phyloP scores from a whole-genome alignment of 768 basidiomycete species.

The Clitopilus passeckerianus region DNA sequence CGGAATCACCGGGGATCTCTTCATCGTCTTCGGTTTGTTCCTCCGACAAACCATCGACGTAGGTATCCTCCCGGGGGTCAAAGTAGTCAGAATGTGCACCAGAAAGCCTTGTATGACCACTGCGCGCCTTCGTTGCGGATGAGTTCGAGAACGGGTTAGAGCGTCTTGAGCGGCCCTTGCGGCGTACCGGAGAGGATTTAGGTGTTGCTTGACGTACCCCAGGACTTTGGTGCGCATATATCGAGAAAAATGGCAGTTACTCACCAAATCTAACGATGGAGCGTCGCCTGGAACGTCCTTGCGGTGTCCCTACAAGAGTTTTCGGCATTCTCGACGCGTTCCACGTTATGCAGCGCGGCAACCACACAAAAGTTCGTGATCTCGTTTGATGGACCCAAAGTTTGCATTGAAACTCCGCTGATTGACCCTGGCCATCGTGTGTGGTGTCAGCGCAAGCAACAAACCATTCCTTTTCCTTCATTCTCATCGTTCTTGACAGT shows the following conservation, averaged over 20 bases:
- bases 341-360: neutral
- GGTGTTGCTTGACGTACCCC: neutral
- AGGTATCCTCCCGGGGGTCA: constrained; percentile 12
- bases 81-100: constrained; percentile 3
- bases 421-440: constrained; percentile 13
- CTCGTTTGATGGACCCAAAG: constrained; percentile 11
- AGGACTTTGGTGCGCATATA: neutral
- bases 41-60: constrained; percentile 7
- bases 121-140: neutral
- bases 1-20: constrained; percentile 13
- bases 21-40: constrained; percentile 6
- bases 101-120: neutral
- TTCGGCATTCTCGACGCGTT: neutral
- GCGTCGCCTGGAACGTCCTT: neutral
- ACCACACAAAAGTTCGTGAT: constrained; percentile 6
- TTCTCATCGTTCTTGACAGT: neutral
- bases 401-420: constrained; percentile 39
- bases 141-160: constrained; percentile 2
- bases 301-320: neutral
- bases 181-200: constrained; percentile 5
- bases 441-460: constrained; percentile 12
- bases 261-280: neutral
- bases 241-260: neutral
- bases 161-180: neutral
- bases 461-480: neutral